Evolutionary conservation across 768 basidiomycete species (phyloP).

Genomic region (Coprinellus aureogranulatus): DNA sequence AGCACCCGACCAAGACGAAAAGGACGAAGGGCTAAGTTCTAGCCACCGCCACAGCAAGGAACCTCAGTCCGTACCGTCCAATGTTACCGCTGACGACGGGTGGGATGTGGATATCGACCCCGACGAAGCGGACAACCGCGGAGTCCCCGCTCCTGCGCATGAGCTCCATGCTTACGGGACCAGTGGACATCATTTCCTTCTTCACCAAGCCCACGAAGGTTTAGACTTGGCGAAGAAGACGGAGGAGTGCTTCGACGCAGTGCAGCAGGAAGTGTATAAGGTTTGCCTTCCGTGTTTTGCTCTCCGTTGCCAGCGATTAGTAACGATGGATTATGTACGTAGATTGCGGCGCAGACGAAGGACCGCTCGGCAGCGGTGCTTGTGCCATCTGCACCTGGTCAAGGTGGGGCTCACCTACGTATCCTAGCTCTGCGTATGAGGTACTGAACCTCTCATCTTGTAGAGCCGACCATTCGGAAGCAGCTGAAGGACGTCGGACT

Average conservation of each 20-base stretch:
- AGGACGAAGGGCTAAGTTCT: too few relatives aligned
- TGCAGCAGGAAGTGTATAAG: constrained; percentile 7
- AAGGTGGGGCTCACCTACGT: background rate
- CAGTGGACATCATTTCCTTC: background rate
- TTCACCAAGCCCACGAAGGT: background rate
- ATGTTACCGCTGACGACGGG: background rate
- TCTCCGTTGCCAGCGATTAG: background rate
- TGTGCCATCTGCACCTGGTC: constrained; percentile 1
- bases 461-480: constrained; percentile 1
- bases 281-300: background rate
- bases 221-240: constrained; percentile 1
- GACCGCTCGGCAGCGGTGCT: background rate
- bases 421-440: background rate
- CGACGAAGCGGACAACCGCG: background rate
- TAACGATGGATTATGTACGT: background rate
- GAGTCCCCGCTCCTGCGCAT: background rate
- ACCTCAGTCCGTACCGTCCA: too few relatives aligned
- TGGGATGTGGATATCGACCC: background rate
- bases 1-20: too few relatives aligned
- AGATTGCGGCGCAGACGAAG: constrained; percentile 10
- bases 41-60: too few relatives aligned
- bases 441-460: background rate
- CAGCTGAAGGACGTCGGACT: constrained; percentile 6
- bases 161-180: background rate
- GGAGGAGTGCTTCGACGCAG: background rate